phyloP scores from a whole-genome alignment of 1,139 yeast genomes.

The Yamadazyma kanchanaburiensis region DNA sequence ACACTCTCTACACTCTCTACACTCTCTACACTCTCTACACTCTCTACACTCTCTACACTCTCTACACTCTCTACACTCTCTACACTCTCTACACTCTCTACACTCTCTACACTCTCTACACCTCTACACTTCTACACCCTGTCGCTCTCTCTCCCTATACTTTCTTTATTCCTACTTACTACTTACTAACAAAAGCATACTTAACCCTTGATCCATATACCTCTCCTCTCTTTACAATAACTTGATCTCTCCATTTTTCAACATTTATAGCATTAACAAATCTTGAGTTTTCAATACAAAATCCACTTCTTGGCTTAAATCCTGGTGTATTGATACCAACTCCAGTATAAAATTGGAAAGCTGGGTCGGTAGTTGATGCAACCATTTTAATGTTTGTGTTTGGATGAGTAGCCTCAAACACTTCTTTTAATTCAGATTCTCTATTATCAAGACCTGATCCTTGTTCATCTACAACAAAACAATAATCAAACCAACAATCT shows the following conservation, averaged over 20 bases:
- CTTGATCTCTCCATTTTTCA: constrained; percentile 49
- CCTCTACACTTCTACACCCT: too few species aligned
- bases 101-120: too few species aligned
- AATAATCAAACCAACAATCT: constrained; percentile 43
- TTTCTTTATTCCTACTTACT: not conserved
- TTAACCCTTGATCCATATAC: constrained; percentile 51
- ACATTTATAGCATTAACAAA: constrained; percentile 54
- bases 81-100: too few species aligned
- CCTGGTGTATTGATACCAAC: constrained; percentile 43
- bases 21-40: too few species aligned
- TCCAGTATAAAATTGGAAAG: constrained; percentile 68
- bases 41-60: too few species aligned
- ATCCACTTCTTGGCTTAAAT: constrained; percentile 49
- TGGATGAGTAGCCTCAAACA: constrained; percentile 49
- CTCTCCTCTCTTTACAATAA: constrained; percentile 49
- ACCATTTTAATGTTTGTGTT: constrained; percentile 39
- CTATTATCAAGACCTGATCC: constrained; percentile 43
- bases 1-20: too few species aligned
- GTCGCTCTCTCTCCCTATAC: not conserved
- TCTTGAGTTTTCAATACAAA: constrained; percentile 64
- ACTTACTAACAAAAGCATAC: constrained; percentile 19
- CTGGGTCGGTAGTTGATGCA: constrained; percentile 61
- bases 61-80: too few species aligned
- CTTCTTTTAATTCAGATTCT: constrained; percentile 24
- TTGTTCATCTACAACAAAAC: constrained; percentile 43